Conservation (phyloP, 768 basidiomycete species). For the Psilocybe subaeruginosa region DNA sequence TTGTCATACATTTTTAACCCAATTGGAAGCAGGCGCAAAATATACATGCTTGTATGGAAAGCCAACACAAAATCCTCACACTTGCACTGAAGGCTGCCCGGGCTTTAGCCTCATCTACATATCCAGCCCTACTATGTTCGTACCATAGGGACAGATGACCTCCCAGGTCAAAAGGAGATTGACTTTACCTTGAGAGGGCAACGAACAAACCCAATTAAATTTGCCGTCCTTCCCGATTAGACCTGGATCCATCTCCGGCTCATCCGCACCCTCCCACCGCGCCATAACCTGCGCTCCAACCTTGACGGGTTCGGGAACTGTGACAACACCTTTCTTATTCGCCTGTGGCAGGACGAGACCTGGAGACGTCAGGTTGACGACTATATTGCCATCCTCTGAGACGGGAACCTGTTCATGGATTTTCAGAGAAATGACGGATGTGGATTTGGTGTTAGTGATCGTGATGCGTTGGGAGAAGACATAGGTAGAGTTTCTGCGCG, state of each 20-base stretch:
- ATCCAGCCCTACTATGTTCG: constrained; percentile 24
- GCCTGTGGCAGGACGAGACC: constrained; percentile 24
- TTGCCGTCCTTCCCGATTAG: constrained; percentile 34
- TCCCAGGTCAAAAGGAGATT: constrained; percentile 36
- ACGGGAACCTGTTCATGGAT: constrained; percentile 42
- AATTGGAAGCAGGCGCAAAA: no score
- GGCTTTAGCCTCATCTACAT: not conserved
- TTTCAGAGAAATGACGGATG: constrained; percentile 26
- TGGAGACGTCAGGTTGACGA: constrained; percentile 43
- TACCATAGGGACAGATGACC: constrained; percentile 30
- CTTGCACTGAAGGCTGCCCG: not conserved
- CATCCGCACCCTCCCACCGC: constrained; percentile 40
- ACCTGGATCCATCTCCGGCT: constrained; percentile 19
- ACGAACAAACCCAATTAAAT: constrained; percentile 34
- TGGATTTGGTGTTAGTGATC: constrained; percentile 39
- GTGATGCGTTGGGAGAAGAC: constrained; percentile 40
- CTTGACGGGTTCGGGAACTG: constrained; percentile 22
- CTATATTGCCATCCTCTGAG: constrained; percentile 39
- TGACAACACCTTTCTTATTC: constrained; percentile 7
- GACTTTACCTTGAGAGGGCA: constrained; percentile 35
- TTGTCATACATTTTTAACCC: not conserved
- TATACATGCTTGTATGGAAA: not conserved
- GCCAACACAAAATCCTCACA: not conserved
- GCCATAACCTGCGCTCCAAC: constrained; percentile 31
- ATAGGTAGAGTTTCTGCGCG: constrained; percentile 32